Base-by-base conservation (phyloP, 75 land plant species). In the Selaginella moellendorffii region DNA sequence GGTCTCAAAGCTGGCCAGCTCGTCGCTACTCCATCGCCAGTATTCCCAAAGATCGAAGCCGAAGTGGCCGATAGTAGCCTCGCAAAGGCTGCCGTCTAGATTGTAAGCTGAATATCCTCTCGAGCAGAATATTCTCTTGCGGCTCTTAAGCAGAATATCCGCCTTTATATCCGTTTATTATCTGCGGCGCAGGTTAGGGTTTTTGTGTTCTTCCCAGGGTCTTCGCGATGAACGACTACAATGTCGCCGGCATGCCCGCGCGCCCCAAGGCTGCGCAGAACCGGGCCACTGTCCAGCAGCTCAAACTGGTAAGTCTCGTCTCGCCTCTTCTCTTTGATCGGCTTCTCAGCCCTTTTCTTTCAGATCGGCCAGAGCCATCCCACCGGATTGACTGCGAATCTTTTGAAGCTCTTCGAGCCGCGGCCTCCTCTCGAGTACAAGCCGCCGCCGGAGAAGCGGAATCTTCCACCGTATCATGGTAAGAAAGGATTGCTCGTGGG, bases 311-410 rank as follows among this genome's bases (percentile, higher is more conserved):
- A 62, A 14, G 66, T 36, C 14, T 36, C 5, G 46, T 36, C 5
- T 36, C 14, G 5, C 1, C 14, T 5, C 14, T 5, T 36, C 46
- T 36, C 46, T 64, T 78, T 89, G 98, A 93, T 93, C 61, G 98
- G 98, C 64, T n/a, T n/a, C n/a, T n/a, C n/a, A n/a, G 5, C 14
- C 1, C 14, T 5, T 36, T 5, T 36, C 46, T 36, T 14, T 64
- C 79, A 93, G 98, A 93, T 93, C 61, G 98, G 98, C 64, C 84
- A 80, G 61, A 83, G 95, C 54, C 98, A 93, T 66, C 98, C 98
- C 0, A 93, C 98, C 28, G 98, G 98, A 26, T 75, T 93, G 25
- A 93, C 98, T 9, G 29, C 76, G 14, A 89, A 85, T 61, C 83
- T 93, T 2, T 52, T 93, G 83, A 93, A 86, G 78, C 85, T 93